Percentiles rank a stretch among this genome's conserved stretches.
phyloP scores from a whole-genome alignment of 1,284 basidiomycete species.

The Malassezia equina region DNA sequence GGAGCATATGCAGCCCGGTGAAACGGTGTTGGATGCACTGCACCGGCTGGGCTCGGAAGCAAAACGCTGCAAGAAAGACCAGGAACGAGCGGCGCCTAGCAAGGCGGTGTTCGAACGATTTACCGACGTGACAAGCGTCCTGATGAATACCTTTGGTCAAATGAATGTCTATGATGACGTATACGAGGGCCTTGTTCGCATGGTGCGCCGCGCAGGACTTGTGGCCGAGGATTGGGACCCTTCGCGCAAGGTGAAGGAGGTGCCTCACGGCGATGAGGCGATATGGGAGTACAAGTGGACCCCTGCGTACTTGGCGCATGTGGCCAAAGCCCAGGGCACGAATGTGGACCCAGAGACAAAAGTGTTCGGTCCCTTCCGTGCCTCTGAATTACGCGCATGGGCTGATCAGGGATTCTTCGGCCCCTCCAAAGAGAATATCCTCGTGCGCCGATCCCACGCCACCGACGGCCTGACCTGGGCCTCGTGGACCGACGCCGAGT shows the following conservation, averaged over 20 bases:
- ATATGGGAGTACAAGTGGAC: constrained; percentile 41
- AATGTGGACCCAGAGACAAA: constrained; percentile 26
- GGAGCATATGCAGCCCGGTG: constrained; percentile 68
- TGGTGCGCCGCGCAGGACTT: constrained; percentile 32
- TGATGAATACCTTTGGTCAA: constrained; percentile 37
- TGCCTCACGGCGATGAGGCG: neutral
- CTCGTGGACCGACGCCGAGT: constrained; percentile 5
- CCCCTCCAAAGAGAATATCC: constrained; percentile 26
- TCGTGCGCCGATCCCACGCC: constrained; percentile 18
- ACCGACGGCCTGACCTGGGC: constrained; percentile 3
- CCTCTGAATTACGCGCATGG: constrained; percentile 29
- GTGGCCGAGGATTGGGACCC: constrained; percentile 43
- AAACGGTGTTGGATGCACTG: constrained; percentile 78
- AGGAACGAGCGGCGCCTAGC: neutral
- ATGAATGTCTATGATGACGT: constrained; percentile 43
- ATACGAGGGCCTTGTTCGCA: constrained; percentile 32
- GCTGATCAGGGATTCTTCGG: constrained; percentile 41
- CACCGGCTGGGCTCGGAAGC: constrained; percentile 62
- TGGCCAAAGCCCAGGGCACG: constrained; percentile 19
- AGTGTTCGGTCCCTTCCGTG: constrained; percentile 35
- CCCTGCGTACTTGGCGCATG: constrained; percentile 31
- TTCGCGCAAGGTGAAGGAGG: constrained; percentile 17
- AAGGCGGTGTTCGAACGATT: constrained; percentile 22
- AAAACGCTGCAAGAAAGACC: constrained; percentile 48
- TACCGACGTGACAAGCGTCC: constrained; percentile 32